These are phyloP conservation scores for Emydomyces testavorans DNA, from an alignment of 2,329 filamentous ascomycete genomes.

Conservation along the genomic window DNA sequence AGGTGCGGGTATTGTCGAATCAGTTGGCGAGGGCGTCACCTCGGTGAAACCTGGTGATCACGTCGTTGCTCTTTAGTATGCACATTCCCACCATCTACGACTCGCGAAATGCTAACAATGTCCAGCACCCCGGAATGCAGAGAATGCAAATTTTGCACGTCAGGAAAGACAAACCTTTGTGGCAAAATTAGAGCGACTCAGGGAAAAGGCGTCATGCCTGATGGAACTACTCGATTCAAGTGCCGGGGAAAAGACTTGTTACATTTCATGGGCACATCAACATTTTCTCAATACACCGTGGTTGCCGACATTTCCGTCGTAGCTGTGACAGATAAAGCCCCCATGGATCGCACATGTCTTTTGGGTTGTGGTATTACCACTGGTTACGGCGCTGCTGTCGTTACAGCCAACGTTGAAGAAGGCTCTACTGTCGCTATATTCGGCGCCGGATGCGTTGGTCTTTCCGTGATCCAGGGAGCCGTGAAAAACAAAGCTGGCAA, in stretches of 20 bases:
- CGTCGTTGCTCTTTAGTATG: slow-evolving; percentile 77
- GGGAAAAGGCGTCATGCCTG: slow-evolving; percentile 91
- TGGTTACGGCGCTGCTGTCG: slow-evolving; percentile 87
- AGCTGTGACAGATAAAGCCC: slow-evolving; percentile 76
- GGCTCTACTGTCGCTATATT: slow-evolving; percentile 86
- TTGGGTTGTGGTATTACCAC: slow-evolving; percentile 98
- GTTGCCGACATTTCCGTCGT: slow-evolving; percentile 98
- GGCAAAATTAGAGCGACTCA: slow-evolving; percentile 97
- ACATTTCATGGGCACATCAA: slow-evolving; percentile 98
- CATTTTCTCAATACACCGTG: slow-evolving; percentile 97
- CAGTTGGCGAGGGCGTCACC: slow-evolving; percentile 86
- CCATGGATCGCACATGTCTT: slow-evolving; percentile 91
- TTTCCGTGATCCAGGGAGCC: slow-evolving; percentile 89
- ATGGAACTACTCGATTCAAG: slow-evolving; percentile 88
- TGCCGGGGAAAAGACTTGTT: slow-evolving; percentile 90
- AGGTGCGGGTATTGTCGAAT: slow-evolving; percentile 84
- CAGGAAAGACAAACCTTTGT: slow-evolving; percentile 97
- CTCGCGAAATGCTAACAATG: not conserved
- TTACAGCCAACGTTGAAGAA: slow-evolving; percentile 84
- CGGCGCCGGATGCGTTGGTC: slow-evolving; percentile 87
- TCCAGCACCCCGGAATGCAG: slow-evolving; percentile 87
- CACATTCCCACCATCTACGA: not conserved
- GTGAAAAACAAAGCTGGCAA: slow-evolving; percentile 63
- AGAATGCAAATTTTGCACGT: slow-evolving; percentile 99
- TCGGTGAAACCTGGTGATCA: slow-evolving; percentile 89